Base-by-base conservation (phyloP, 2,329 filamentous ascomycete species). In the Pseudogymnoascus sp. region DNA sequence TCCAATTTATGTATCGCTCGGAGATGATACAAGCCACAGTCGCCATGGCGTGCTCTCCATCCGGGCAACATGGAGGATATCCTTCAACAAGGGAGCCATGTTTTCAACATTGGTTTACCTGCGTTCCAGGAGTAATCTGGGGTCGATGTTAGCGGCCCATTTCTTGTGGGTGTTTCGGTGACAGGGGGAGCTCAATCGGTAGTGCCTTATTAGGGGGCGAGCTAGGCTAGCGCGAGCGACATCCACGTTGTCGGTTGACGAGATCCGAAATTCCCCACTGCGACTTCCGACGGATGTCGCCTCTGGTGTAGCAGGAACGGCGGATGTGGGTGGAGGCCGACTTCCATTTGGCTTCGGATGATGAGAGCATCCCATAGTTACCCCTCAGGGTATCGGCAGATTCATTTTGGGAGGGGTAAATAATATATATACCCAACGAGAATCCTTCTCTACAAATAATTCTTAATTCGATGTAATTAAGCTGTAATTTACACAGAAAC, bases 311-410 rank as follows among this genome's bases (percentile, higher is more conserved):
- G 7, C 13, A 5, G 33, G 13, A 7, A 41, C n/a, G n/a, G n/a
- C n/a, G n/a, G n/a, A 13, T 41, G 38, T 3, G 5, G 10, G 19
- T 21, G 19, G 18, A 13, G 38, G 19, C 38, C 41, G 41, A 52
- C 41, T 52, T 52, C 41, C 41, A 52, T 52, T 30, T 52, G 23
- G 23, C 23, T 18, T 18, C 41, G 23, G 41, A 52, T 30, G 41
- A 8, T 28, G 15, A 18, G 12, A 2, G 9, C 2, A 12, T 10
- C 13, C 3, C 9, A 12, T n/a, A 52, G 23, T 52, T 52, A 52
- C 23, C 41, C 41, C 41, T 52, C 41, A 30, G 41, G 41, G 41
- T 52, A 52, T 52, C 23, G 41, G 41, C 41, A 52, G n/a, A 30
- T 52, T 30, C 6, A 30, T n/a, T 30, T n/a, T 52, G n/a, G 2